Percentiles rank a stretch among this genome's conserved stretches.
Conservation (phyloP, 1,284 basidiomycete genomes). For the Megacollybia platyphylla region DNA sequence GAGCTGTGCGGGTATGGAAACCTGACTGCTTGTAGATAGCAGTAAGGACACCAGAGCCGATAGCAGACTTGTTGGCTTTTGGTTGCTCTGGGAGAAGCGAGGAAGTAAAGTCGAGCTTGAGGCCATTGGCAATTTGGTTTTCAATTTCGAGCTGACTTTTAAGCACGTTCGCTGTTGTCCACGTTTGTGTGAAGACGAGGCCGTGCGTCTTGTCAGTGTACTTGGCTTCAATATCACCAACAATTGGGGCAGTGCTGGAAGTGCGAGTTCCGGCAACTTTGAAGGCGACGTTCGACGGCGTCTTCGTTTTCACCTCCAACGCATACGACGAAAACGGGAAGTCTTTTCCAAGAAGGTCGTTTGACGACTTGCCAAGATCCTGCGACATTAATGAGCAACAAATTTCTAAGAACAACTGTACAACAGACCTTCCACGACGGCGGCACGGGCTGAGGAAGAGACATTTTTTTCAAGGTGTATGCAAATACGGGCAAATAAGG, state of each 20-base stretch:
- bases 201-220: slow-evolving; percentile 83
- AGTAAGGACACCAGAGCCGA: slow-evolving; percentile 25
- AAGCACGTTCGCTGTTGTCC: slow-evolving; percentile 91
- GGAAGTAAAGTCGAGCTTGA: slow-evolving; percentile 90
- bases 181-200: slow-evolving; percentile 83
- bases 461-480: slow-evolving; percentile 7
- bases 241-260: slow-evolving; percentile 60
- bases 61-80: slow-evolving; percentile 63
- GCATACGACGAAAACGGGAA: slow-evolving; percentile 74
- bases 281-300: slow-evolving; percentile 83
- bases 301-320: slow-evolving; percentile 92
- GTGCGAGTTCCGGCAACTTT: slow-evolving; percentile 76
- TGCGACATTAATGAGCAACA: slow-evolving; percentile 15
- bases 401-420: neutral
- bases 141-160: slow-evolving; percentile 91
- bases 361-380: slow-evolving; percentile 97
- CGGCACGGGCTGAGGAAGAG: slow-evolving; percentile 84
- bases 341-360: slow-evolving; percentile 91
- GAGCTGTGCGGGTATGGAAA: slow-evolving; percentile 83
- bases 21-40: slow-evolving; percentile 95
- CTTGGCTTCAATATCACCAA: slow-evolving; percentile 87
- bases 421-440: slow-evolving; percentile 77
- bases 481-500: no score
- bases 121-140: slow-evolving; percentile 94
- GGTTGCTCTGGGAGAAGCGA: slow-evolving; percentile 80